Evolutionary conservation across 805 yeast species (phyloP).

Genomic region (Yamadazyma tumulicola): DNA sequence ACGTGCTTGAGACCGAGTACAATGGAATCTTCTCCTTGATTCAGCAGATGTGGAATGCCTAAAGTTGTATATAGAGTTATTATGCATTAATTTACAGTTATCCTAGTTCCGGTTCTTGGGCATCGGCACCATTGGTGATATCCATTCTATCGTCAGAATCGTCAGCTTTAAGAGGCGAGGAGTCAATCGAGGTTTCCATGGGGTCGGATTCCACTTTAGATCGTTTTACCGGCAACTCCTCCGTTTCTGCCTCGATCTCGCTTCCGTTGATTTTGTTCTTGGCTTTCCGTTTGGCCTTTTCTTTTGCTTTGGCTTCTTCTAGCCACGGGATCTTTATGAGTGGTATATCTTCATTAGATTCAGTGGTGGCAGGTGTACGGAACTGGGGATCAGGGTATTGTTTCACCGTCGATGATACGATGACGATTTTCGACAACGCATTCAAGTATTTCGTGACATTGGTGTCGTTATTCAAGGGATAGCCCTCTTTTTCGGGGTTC

Average conservation of each 20-base stretch:
- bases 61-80: background rate
- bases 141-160: constrained; percentile 9
- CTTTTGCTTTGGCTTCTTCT: constrained; percentile 7
- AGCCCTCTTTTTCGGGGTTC: constrained; percentile 36
- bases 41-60: constrained; percentile 51
- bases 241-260: constrained; percentile 1
- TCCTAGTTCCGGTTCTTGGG: background rate
- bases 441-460: constrained; percentile 42
- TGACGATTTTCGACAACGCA: constrained; percentile 33
- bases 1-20: constrained; percentile 73
- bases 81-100: constrained; percentile 1
- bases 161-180: background rate
- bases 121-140: constrained; percentile 2
- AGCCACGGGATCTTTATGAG: constrained; percentile 31
- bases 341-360: constrained; percentile 12
- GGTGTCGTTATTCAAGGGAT: constrained; percentile 23
- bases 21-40: constrained; percentile 74
- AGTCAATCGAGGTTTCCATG: constrained; percentile 11
- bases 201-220: constrained; percentile 2
- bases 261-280: constrained; percentile 3
- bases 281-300: constrained; percentile 2
- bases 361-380: constrained; percentile 3
- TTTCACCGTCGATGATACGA: constrained; percentile 25
- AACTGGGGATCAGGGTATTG: constrained; percentile 22
- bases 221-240: background rate